A percentile compares a stretch with the other conserved stretches of the same genome.
Conservation (phyloP, 2,329 filamentous ascomycete species). For the Neonectria neomacrospora region DNA sequence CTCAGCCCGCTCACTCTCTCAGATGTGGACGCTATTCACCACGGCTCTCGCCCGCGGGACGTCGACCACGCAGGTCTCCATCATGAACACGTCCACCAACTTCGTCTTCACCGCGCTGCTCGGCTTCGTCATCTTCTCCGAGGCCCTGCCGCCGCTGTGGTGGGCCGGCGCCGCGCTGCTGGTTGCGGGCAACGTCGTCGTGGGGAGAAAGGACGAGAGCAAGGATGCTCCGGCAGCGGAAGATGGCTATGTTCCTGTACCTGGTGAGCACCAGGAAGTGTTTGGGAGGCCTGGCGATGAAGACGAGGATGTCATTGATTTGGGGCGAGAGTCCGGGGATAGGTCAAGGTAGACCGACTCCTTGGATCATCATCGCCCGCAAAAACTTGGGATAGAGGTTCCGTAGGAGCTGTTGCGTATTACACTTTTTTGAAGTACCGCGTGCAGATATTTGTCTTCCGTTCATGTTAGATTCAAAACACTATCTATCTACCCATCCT, state of each 20-base stretch:
- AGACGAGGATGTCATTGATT: slow-evolving; percentile 51
- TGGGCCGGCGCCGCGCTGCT: slow-evolving; percentile 79
- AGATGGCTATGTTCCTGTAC: slow-evolving; percentile 47
- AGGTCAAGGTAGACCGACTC: slow-evolving; percentile 26
- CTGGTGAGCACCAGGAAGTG: slow-evolving; percentile 38
- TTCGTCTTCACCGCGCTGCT: slow-evolving; percentile 82
- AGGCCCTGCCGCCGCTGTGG: slow-evolving; percentile 78
- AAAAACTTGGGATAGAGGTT: background rate
- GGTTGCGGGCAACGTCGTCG: slow-evolving; percentile 81
- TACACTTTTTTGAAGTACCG: background rate
- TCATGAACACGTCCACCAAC: slow-evolving; percentile 85
- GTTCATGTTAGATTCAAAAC: slow-evolving; percentile 25
- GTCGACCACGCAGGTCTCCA: slow-evolving; percentile 82
- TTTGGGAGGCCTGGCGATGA: slow-evolving; percentile 41
- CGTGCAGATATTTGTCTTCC: background rate
- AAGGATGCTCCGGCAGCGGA: slow-evolving; percentile 40
- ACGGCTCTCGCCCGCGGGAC: slow-evolving; percentile 77
- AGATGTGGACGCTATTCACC: slow-evolving; percentile 89
- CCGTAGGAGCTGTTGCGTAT: background rate
- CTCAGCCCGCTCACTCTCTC: slow-evolving; percentile 8
- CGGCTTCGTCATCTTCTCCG: slow-evolving; percentile 76
- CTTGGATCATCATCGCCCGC: background rate
- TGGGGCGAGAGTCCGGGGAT: slow-evolving; percentile 45
- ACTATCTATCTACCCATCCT: slow-evolving; percentile 22
- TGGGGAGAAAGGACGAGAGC: slow-evolving; percentile 74